These are phyloP conservation scores for Fusarium floridanum DNA, from an alignment of 2,329 filamentous ascomycete species.

Conservation along the genomic window DNA sequence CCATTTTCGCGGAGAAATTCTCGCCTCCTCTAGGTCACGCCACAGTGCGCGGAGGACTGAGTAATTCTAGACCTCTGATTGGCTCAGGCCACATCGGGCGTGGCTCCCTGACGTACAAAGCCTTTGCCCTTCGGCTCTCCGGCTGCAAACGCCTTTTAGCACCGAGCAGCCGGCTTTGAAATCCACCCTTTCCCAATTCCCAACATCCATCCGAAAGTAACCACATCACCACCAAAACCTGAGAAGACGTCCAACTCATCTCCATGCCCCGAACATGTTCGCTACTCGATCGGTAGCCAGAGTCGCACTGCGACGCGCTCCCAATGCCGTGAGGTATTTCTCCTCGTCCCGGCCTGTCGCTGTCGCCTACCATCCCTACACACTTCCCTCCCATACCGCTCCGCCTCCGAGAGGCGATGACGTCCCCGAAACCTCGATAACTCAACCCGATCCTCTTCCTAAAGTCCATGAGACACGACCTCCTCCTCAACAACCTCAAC, in stretches of 20 bases:
- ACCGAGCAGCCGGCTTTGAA: slow-evolving; percentile 47
- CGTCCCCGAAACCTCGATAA: slow-evolving; percentile 62
- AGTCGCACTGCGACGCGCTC: slow-evolving; percentile 56
- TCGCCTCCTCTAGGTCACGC: slow-evolving; percentile 14
- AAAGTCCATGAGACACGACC: slow-evolving; percentile 66
- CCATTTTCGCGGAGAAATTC: not conserved
- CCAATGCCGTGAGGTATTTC: slow-evolving; percentile 58
- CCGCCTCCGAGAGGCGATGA: slow-evolving; percentile 58
- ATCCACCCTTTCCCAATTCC: slow-evolving; percentile 26
- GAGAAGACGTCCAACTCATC: not conserved
- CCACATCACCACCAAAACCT: slow-evolving; percentile 10
- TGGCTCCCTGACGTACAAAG: slow-evolving; percentile 42
- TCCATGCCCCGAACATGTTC: slow-evolving; percentile 58
- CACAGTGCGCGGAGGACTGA: slow-evolving; percentile 43
- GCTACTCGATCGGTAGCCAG: slow-evolving; percentile 56
- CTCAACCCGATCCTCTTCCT: slow-evolving; percentile 60
- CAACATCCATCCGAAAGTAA: slow-evolving; percentile 18
- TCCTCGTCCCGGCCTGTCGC: slow-evolving; percentile 51
- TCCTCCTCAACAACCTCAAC: slow-evolving; percentile 47
- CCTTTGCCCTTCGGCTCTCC: slow-evolving; percentile 40
- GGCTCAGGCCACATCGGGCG: slow-evolving; percentile 52
- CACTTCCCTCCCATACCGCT: slow-evolving; percentile 59
- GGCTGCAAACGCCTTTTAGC: slow-evolving; percentile 49
- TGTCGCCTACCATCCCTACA: slow-evolving; percentile 65
- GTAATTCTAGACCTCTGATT: slow-evolving; percentile 53